phyloP scores from a whole-genome alignment of 441 rosid genomes.

The Syzygium malaccense region DNA sequence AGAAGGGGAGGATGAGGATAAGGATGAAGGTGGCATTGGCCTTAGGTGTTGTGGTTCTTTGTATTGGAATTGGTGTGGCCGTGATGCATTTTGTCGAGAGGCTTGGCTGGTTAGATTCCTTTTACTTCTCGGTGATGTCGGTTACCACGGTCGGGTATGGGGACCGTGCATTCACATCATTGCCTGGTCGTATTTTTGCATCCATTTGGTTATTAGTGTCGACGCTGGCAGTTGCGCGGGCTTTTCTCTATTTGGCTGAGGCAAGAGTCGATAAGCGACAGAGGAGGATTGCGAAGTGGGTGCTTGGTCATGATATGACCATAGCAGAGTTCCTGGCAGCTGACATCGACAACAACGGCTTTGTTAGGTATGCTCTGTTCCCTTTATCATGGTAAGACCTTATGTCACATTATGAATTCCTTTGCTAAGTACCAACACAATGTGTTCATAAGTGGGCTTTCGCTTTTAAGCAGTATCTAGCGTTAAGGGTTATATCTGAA shows the following conservation, averaged over 20 bases:
- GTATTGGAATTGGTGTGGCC: slow-evolving; percentile 5
- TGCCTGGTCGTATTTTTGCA: slow-evolving; percentile 8
- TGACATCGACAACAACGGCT: slow-evolving; percentile 6
- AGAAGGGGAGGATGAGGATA: slow-evolving; percentile 13
- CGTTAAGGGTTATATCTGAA: not conserved
- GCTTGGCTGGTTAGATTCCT: slow-evolving; percentile 5
- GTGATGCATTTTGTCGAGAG: slow-evolving; percentile 3
- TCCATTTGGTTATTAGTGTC: slow-evolving; percentile 9
- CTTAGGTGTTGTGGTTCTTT: slow-evolving; percentile 9
- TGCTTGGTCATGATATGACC: slow-evolving; percentile 11
- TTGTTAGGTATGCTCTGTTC: not conserved
- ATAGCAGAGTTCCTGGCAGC: slow-evolving; percentile 7
- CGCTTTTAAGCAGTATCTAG: not conserved
- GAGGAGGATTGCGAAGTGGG: slow-evolving; percentile 13
- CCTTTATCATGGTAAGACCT: not conserved
- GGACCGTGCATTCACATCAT: slow-evolving; percentile 1
- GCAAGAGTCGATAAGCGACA: slow-evolving; percentile 14
- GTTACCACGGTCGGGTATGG: slow-evolving; percentile 11
- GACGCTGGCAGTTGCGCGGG: slow-evolving; percentile 6
- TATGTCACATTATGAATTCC: not conserved
- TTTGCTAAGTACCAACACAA: not conserved
- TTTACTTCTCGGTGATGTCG: slow-evolving; percentile 10
- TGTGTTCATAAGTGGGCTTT: not conserved
- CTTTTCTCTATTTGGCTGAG: slow-evolving; percentile 9
- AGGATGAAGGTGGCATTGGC: slow-evolving; percentile 13